These are phyloP conservation scores for Laetiporus sulphureus DNA, from an alignment of 1,284 basidiomycete species.

Conservation along the genomic window DNA sequence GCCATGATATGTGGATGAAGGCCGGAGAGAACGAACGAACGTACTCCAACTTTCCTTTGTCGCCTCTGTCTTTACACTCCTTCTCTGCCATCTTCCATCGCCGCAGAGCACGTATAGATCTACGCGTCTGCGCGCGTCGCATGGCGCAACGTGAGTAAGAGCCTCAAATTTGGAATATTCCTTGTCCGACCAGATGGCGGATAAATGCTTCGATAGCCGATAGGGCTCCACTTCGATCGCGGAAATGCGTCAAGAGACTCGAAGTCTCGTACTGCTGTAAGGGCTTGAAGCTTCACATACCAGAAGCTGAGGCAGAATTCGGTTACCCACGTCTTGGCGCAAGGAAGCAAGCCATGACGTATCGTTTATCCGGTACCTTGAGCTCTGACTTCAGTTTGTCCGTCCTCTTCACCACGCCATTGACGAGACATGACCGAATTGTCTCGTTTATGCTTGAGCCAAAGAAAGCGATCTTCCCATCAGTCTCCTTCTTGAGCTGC, in stretches of 20 bases:
- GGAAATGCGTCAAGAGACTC: slow-evolving; percentile 80
- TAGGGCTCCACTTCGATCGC: slow-evolving; percentile 83
- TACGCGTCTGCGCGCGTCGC: slow-evolving; percentile 75
- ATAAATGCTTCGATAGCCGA: slow-evolving; percentile 95
- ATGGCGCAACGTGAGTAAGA: slow-evolving; percentile 67
- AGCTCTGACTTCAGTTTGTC: slow-evolving; percentile 84
- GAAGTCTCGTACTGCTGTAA: slow-evolving; percentile 75
- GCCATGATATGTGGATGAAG: too few relatives aligned
- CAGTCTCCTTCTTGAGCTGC: slow-evolving; percentile 81
- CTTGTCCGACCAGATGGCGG: slow-evolving; percentile 64
- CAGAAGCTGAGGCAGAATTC: slow-evolving; percentile 61
- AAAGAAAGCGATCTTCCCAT: slow-evolving; percentile 70
- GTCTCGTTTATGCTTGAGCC: slow-evolving; percentile 83
- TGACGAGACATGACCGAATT: slow-evolving; percentile 67
- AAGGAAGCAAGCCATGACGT: slow-evolving; percentile 1
- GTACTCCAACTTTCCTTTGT: slow-evolving; percentile 78
- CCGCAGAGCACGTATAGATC: slow-evolving; percentile 86
- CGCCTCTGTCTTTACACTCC: slow-evolving; percentile 81
- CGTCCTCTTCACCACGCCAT: slow-evolving; percentile 77
- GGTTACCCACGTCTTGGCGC: too few relatives aligned
- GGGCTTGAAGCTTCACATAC: slow-evolving; percentile 83
- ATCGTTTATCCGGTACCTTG: slow-evolving; percentile 90
- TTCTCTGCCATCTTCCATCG: slow-evolving; percentile 86
- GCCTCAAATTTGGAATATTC: slow-evolving; percentile 75
- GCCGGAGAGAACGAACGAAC: too few relatives aligned